Base-by-base conservation (phyloP, 2,329 filamentous ascomycete genomes). In the Thelonectria blattea region DNA sequence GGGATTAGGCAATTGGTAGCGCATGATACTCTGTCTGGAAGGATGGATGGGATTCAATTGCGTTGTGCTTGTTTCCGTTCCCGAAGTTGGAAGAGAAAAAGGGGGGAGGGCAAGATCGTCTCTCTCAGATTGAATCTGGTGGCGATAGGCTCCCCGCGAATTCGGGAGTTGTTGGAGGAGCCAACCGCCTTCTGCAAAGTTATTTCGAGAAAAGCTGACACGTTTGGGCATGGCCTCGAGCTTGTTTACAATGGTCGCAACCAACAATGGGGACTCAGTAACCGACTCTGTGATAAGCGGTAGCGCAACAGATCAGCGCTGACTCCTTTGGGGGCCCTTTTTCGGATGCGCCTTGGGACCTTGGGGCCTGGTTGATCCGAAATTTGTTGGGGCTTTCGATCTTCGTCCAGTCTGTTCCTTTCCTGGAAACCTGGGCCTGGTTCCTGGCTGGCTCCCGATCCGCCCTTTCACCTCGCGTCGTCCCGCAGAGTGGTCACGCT, bases 371-470 rank as follows among this genome's bases (percentile, higher is more conserved):
- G 32, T 14, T 34, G 34, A 32, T 30, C 46, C 46, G 14, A 18
- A 18, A 49, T 20, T 50, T 50, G 48, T 50, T 50, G 48, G 48
- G 48, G 48, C 30, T 18, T 50, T 50, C n/a, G 48, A 18, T 22
- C 34, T 49, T 34, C 32, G 3, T 34, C 27, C 30, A 50, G 48
- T 39, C 34, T 20, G 3, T 34, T 49, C 18, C 30, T 17, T 24
- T 45, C 20, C 42, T 45, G 17, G 17, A 24, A 18, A 20, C 17
- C 42, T 17, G 11, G 42, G 42, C 14, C 42, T 11, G 14, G 42
- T 14, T 45, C n/a, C 42, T 11, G 5, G 42, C 14, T 17, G 12
- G 41, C 42, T 24, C 42, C 42, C 42, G 17, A 18, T 24, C n/a
- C n/a, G n/a, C n/a, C n/a, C n/a, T n/a, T n/a, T n/a, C 41, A 15